These are phyloP conservation scores for Nicotiana attenuata DNA, from an alignment of 257 asterid genomes.

Conservation along the genomic window DNA sequence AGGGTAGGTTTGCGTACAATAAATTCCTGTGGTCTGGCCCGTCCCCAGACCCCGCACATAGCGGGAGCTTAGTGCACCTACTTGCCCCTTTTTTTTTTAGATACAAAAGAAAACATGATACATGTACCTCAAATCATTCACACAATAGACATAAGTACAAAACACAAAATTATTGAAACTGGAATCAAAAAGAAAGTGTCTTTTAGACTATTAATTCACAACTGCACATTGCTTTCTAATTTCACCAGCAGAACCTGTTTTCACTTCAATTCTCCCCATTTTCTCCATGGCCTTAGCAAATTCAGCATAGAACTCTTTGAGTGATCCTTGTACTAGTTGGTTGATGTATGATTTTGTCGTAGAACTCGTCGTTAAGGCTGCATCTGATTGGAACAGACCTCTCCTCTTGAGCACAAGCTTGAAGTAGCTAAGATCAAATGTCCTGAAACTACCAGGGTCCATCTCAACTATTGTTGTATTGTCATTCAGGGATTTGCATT, in stretches of 20 bases:
- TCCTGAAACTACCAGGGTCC: constrained; percentile 34
- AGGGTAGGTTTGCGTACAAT: too few species aligned
- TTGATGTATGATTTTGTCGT: neutral
- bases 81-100: neutral
- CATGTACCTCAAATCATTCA: neutral
- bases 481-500: neutral
- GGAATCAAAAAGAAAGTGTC: too few species aligned
- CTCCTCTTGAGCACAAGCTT: constrained; percentile 16
- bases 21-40: too few species aligned
- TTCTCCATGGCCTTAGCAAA: neutral
- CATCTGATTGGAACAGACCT: constrained; percentile 49
- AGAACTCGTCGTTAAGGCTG: constrained; percentile 20
- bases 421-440: constrained; percentile 35
- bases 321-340: neutral
- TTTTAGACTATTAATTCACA: neutral
- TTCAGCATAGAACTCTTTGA: neutral
- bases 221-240: neutral
- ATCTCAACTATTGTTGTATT: constrained; percentile 31
- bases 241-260: neutral
- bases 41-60: too few species aligned
- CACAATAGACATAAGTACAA: neutral
- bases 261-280: neutral
- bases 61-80: too few species aligned
- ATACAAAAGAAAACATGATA: neutral
- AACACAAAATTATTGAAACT: neutral